Evolutionary conservation across 192 early-diverging fungal genomes (phyloP), one percentile per base, ranked within the genome.

Genomic region (Coemansia sp.): DNA sequence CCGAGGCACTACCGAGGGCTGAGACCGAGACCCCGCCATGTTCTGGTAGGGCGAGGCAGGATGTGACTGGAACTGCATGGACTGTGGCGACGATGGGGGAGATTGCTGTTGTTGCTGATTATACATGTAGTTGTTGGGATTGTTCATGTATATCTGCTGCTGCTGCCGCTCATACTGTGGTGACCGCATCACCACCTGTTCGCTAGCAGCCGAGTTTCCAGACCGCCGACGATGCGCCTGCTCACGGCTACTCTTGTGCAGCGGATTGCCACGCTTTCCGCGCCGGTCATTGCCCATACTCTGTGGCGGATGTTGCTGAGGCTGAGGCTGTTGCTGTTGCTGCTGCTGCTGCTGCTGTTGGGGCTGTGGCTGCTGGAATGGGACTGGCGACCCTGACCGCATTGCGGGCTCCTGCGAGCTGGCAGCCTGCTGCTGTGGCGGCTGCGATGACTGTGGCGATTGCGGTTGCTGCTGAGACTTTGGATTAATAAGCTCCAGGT

Each of bases 401-500:
- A 15, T 42, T 15, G 40, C 40, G 0, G 23, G 42, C 36, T 57
- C 19, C 1, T 51, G 65, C 18, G 11, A 35, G 6, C 33, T 19
- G 15, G 57, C 45, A 3, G 50, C 63, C 21, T 36, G 51, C 18
- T 58, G 59, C 62, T 49, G 48, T 2, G 12, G 33, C 14, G 26
- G 54, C 23, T 38, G 50, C n/a, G 55, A 53, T 36, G 61, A 55
- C 19, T 61, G 42, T 31, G 58, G 62, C 23, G 52, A 62, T 30
- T 70, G 63, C 23, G 67, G 79, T 42, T 53, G 57, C 16, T 59
- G 75, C 55, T 60, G 63, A 36, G 51, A 64, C 45, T 54, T 57
- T 14, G 82, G 82, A 52, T 86, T 85, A 44, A 88, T 83, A 5
- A 88, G 79, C 28, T 84, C 84, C 41, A 90, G 65, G 64, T 90